Evolutionary conservation across 2,329 filamentous ascomycete species (phyloP), one percentile per base, ranked within the genome.

Genomic region (Niveomyces coronatus): DNA sequence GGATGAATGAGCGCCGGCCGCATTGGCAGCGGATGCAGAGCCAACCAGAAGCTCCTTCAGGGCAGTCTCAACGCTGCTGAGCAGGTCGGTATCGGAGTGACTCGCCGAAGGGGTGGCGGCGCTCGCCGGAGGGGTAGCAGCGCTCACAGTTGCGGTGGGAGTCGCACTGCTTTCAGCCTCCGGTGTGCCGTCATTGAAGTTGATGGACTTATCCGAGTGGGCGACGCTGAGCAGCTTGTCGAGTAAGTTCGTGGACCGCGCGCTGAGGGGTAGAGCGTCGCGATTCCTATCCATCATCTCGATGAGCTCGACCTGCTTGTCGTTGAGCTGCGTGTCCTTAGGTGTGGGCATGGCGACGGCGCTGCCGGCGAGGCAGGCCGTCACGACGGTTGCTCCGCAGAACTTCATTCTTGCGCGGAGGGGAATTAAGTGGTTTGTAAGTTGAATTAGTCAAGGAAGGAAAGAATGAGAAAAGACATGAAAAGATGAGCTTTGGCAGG

Each of bases 351-450:
- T n/a, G 15, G 38, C 38, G 11, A 31, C 20, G 19, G 32, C 20
- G 27, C 5, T 30, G 31, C 38, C 32, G 18, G 37, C 37, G 14
- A 40, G 32, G 32, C 32, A 36, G 31, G 32, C 27, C 4, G 27
- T 18, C 15, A 36, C 29, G 22, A 40, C 9, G 18, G 32, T 26
- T 20, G 32, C 26, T 17, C 24, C 32, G 26, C 23, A 35, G 20
- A 36, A 35, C 32, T 36, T 40, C 38, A 40, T 40, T 4, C 9
- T 36, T n/a, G n/a, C n/a, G n/a, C n/a, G n/a, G n/a, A n/a, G n/a
- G n/a, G n/a, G n/a, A n/a, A n/a, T n/a, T n/a, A n/a, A n/a, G n/a
- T n/a, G n/a, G n/a, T n/a, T n/a, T n/a, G n/a, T n/a, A n/a, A n/a
- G n/a, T n/a, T n/a, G n/a, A n/a, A n/a, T n/a, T n/a, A n/a, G n/a